Percentiles rank a stretch among this genome's conserved stretches.
Conservation (phyloP, 1,284 basidiomycete species). For the Ustilago crameri region DNA sequence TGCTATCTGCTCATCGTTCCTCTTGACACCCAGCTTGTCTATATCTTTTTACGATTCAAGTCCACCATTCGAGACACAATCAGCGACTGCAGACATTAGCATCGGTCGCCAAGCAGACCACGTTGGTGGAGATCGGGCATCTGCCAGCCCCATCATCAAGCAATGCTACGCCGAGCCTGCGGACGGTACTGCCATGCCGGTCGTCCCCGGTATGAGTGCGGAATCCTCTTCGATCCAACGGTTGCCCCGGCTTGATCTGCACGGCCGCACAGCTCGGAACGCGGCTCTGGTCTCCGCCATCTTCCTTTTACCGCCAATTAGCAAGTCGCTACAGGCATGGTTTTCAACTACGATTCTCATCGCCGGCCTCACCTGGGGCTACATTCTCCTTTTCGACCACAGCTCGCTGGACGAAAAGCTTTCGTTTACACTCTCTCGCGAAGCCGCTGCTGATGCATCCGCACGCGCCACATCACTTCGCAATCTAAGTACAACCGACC, state of each 20-base stretch:
- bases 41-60: conserved; percentile 62
- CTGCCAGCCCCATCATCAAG: conserved; percentile 4
- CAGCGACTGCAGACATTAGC: background rate
- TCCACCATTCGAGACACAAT: conserved; percentile 10
- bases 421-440: conserved; percentile 28
- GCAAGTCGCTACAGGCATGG: conserved; percentile 30
- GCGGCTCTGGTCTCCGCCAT: conserved; percentile 21
- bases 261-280: conserved; percentile 27
- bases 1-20: conserved; percentile 62
- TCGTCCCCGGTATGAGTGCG: background rate
- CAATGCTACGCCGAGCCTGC: conserved; percentile 19
- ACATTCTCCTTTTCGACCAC: conserved; percentile 28
- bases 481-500: conserved; percentile 4
- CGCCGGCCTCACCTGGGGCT: conserved; percentile 26
- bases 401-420: conserved; percentile 29
- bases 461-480: conserved; percentile 17
- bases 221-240: background rate
- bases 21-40: conserved; percentile 61
- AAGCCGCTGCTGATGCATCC: background rate
- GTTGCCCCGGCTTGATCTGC: conserved; percentile 25
- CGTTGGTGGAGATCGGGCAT: conserved; percentile 6
- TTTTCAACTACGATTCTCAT: conserved; percentile 23
- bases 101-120: background rate
- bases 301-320: conserved; percentile 29
- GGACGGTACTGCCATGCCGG: conserved; percentile 12